Evolutionary conservation across 495 filamentous ascomycete species (phyloP), one percentile per base, ranked within the genome.

Genomic region (Zalerion maritima): DNA sequence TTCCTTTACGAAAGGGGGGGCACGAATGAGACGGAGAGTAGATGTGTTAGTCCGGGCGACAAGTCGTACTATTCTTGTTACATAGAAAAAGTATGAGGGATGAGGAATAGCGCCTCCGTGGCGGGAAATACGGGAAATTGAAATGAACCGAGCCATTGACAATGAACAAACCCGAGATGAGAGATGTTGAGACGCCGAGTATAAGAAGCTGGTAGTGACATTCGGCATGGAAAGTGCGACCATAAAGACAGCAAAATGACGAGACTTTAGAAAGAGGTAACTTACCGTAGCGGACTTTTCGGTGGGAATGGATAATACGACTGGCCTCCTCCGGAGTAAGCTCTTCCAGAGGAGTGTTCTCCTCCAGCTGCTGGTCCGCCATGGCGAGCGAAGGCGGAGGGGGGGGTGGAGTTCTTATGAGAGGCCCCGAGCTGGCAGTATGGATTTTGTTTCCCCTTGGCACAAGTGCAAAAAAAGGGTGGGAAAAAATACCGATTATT

Each of bases 281-380:
- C 64, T 37, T 60, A 71, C 66, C 66, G 38, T 71, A 71, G 41
- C 64, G 57, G 31, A 71, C 66, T 40, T 71, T 71, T 21, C 66
- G 58, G 33, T 69, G 66, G 21, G 62, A 66, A 34, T 71, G 66
- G 39, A 71, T 71, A 38, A 71, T 71, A 38, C 64, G 62, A 38
- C 49, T 69, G 28, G 64, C 64, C 44, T 71, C 64, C 45, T 69
- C 66, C 12, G 62, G 60, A 18, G 60, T 64, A 31, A 67, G 58
- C 40, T 67, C 55, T 46, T 64, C 54, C 26, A 64, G 46, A 28
- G 31, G 42, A 25, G 49, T 45, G 30, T 44, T 50, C n/a, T 50
- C 46, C 11, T 55, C n/a, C n/a, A n/a, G n/a, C n/a, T n/a, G n/a
- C n/a, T n/a, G n/a, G n/a, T n/a, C n/a, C n/a, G n/a, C n/a, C n/a